phyloP scores from a whole-genome alignment of 2,329 filamentous ascomycete genomes.

The Xylariomycetidae sp. region DNA sequence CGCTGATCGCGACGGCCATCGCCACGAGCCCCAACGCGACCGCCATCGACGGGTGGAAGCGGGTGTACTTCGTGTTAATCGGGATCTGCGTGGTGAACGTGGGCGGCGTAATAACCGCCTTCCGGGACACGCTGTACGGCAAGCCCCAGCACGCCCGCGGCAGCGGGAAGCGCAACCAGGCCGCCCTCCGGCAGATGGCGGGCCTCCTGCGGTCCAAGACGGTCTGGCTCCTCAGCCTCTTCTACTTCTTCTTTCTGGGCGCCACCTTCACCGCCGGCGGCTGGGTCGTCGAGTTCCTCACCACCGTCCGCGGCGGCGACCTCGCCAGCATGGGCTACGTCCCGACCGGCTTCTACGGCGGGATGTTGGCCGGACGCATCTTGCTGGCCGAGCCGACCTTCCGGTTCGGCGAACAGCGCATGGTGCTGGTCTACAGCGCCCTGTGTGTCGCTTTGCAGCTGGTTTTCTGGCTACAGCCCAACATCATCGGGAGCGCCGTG shows the following conservation, averaged over 20 bases:
- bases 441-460: slow-evolving; percentile 49
- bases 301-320: slow-evolving; percentile 51
- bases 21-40: slow-evolving; percentile 28
- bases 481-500: slow-evolving; percentile 50
- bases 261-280: slow-evolving; percentile 49
- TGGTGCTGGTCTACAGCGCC: slow-evolving; percentile 49
- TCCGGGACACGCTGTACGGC: slow-evolving; percentile 39
- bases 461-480: slow-evolving; percentile 57
- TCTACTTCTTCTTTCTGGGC: slow-evolving; percentile 60
- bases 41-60: slow-evolving; percentile 37
- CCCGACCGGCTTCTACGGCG: slow-evolving; percentile 54
- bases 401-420: slow-evolving; percentile 50
- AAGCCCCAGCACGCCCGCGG: slow-evolving; percentile 6
- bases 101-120: slow-evolving; percentile 38
- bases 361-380: slow-evolving; percentile 49
- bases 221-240: slow-evolving; percentile 54
- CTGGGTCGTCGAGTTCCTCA: slow-evolving; percentile 61
- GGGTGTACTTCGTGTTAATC: slow-evolving; percentile 52
- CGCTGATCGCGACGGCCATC: slow-evolving; percentile 48
- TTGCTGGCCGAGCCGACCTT: slow-evolving; percentile 54
- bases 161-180: slow-evolving; percentile 23
- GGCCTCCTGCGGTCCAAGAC: slow-evolving; percentile 36
- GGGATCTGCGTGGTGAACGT: slow-evolving; percentile 47
- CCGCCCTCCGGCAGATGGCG: slow-evolving; percentile 37
- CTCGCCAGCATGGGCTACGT: slow-evolving; percentile 50